Conservation (phyloP, 345 rosid species). For the Alliaria petiolata region DNA sequence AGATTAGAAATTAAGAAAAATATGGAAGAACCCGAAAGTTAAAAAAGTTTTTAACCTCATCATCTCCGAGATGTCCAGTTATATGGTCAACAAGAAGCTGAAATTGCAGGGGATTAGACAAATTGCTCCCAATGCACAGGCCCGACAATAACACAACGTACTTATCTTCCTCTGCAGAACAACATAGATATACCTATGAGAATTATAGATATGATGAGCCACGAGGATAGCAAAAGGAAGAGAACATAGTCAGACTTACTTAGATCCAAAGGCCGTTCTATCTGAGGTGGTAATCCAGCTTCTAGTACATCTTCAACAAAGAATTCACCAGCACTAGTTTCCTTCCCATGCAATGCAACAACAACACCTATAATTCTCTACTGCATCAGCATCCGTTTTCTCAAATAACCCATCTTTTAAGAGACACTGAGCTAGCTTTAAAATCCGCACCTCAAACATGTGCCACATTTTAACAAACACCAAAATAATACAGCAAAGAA, state of each 20-base stretch:
- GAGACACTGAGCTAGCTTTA: not conserved
- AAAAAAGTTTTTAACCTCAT: constrained; percentile 48
- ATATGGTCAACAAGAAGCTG: constrained; percentile 98
- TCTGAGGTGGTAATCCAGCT: constrained; percentile 87
- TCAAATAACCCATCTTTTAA: not conserved
- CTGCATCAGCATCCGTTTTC: not conserved
- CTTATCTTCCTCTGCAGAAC: constrained; percentile 72
- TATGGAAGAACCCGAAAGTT: constrained; percentile 12
- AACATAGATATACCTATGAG: constrained; percentile 21
- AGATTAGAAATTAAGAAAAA: not conserved
- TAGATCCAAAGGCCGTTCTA: constrained; percentile 51
- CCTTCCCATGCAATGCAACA: constrained; percentile 84
- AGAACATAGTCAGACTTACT: constrained; percentile 36
- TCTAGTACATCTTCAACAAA: constrained; percentile 79
- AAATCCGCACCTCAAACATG: not conserved
- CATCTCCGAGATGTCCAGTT: constrained; percentile 90
- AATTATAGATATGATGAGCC: constrained; percentile 7
- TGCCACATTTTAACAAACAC: not conserved
- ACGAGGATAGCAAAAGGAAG: constrained; percentile 1
- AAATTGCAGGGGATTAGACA: constrained; percentile 74
- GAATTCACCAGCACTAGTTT: constrained; percentile 78
- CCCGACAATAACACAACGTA: constrained; percentile 84
- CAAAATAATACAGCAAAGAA: not conserved
- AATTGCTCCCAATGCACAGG: constrained; percentile 60
- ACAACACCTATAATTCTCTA: constrained; percentile 53